Evolutionary conservation across 495 filamentous ascomycete species (phyloP).

Genomic region (Aspergillus funiculosus): DNA sequence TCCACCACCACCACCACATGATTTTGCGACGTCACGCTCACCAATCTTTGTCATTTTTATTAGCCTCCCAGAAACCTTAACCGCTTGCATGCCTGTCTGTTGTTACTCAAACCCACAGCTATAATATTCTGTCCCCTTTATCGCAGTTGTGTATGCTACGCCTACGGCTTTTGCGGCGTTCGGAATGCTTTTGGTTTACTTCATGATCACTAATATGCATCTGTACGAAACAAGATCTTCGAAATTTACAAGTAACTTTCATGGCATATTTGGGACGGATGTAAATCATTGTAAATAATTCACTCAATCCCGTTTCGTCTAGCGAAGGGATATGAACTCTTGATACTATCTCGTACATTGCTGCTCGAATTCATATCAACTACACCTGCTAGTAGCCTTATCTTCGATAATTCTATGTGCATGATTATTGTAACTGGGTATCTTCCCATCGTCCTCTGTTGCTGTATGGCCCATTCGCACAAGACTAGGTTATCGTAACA

Average conservation of each 20-base stretch:
- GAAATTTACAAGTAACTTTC: no score
- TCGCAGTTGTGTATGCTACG: background rate
- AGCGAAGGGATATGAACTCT: no score
- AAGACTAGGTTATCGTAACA: no score
- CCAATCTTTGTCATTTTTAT: background rate
- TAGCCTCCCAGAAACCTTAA: no score
- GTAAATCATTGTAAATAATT: no score
- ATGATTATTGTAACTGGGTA: conserved; percentile 10
- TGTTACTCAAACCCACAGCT: background rate
- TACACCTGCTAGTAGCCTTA: no score
- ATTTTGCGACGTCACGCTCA: conserved; percentile 1
- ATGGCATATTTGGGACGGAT: no score
- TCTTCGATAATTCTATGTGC: conserved; percentile 4
- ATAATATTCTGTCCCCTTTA: background rate
- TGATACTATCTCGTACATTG: no score
- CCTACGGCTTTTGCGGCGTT: conserved; percentile 11
- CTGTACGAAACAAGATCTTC: background rate
- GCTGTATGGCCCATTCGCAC: conserved; percentile 1
- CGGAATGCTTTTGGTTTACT: conserved; percentile 3
- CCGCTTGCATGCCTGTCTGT: background rate
- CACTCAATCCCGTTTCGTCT: no score
- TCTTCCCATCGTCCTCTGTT: conserved; percentile 10
- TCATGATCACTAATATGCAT: conserved; percentile 5
- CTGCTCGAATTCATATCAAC: no score
- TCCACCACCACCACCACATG: background rate